phyloP scores from a whole-genome alignment of 2,329 filamentous ascomycete species.

The Stachybotrys chartarum region DNA sequence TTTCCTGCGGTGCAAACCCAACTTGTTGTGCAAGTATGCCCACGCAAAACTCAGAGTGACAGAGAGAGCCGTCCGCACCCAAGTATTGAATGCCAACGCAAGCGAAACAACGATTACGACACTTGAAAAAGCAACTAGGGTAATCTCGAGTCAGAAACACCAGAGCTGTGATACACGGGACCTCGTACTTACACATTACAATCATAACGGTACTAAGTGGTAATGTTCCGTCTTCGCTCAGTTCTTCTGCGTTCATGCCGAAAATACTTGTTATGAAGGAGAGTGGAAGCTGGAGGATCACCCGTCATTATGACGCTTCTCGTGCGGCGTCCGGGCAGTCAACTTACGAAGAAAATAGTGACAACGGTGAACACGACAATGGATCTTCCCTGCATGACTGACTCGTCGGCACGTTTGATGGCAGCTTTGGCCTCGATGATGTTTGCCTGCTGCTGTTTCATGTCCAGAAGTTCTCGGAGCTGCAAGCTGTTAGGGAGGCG shows the following conservation, averaged over 20 bases:
- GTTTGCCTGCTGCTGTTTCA: constrained; percentile 40
- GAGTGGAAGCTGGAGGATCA: constrained; percentile 20
- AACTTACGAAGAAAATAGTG: constrained; percentile 36
- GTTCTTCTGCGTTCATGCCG: constrained; percentile 27
- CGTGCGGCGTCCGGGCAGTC: not conserved
- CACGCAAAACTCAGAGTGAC: constrained; percentile 5
- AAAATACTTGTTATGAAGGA: constrained; percentile 30
- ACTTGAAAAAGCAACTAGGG: constrained; percentile 9
- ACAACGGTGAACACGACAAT: constrained; percentile 40
- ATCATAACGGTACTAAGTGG: constrained; percentile 9
- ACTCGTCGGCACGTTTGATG: constrained; percentile 30
- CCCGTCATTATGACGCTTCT: not conserved
- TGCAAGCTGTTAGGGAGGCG: constrained; percentile 1
- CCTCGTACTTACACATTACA: constrained; percentile 12
- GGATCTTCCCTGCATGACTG: constrained; percentile 32
- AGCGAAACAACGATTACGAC: constrained; percentile 10
- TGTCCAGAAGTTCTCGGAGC: constrained; percentile 26
- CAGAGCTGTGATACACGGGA: not conserved
- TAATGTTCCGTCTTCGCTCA: constrained; percentile 10
- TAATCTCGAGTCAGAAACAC: not conserved
- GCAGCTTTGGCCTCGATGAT: constrained; percentile 37
- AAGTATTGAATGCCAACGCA: constrained; percentile 12
- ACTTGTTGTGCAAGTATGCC: constrained; percentile 4
- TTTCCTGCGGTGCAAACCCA: constrained; percentile 8
- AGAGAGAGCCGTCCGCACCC: constrained; percentile 10